Base-by-base conservation (phyloP, 345 rosid species). In the Bruguiera gymnorhiza region DNA sequence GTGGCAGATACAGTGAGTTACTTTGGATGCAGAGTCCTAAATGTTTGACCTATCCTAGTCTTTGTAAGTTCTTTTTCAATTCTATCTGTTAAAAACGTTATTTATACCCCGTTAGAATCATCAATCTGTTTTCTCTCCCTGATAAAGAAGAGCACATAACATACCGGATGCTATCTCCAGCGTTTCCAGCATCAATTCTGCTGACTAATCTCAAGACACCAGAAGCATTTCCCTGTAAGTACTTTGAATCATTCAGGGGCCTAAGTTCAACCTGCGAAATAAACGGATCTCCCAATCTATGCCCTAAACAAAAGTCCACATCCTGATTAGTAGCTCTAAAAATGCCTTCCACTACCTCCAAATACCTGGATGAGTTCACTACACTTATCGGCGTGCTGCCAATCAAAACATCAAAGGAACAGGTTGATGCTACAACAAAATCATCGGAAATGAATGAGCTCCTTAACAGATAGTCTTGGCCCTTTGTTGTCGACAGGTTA, bases 231-330 rank as follows among this genome's bases (percentile, higher is more conserved):
- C 73, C 82, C 9, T 73, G 36, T 16, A 81, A 63, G 75, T 85
- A 86, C 46, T 66, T 70, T n/a, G 76, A 15, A 64, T 56, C 83
- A 73, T 62, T 48, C 54, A 88, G 52, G 50, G 74, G 82, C 82
- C 90, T 82, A 46, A 86, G 75, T 75, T 83, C 89, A 58, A 88
- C 80, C 79, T 34, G 70, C 24, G 89, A 85, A 67, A 88, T 79
- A 68, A 69, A 79, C 6, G 86, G 89, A 51, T 76, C 26, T 8
- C 88, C 93, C 59, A 73, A 53, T 15, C 18, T 50, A 24, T 76
- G 73, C 70, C 27, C 66, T 64, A 86, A 68, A 81, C 93, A 88
- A 60, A 86, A 82, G 68, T 88, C 85, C 37, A 60, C 68, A 15
- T 67, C 54, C 27, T 48, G 63, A 24, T 67, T 36, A 10, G 57